phyloP scores from a whole-genome alignment of 768 basidiomycete genomes.

The Suillus plorans region DNA sequence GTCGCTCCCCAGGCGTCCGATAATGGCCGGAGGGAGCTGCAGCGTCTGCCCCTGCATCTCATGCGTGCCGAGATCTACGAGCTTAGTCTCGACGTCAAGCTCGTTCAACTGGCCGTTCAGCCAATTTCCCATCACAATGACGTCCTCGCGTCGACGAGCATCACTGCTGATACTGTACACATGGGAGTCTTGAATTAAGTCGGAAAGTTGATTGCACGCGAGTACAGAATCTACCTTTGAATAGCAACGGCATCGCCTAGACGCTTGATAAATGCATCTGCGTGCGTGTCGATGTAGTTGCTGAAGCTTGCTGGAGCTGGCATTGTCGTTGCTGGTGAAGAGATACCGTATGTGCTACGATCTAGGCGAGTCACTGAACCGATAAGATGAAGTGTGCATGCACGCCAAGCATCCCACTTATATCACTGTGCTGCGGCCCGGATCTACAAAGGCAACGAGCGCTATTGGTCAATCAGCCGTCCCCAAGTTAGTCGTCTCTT shows the following conservation, averaged over 20 bases:
- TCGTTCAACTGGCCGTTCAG: conserved; percentile 68
- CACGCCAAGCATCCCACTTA: not conserved
- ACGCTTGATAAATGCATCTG: conserved; percentile 72
- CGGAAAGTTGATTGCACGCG: conserved; percentile 2
- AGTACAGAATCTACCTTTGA: conserved; percentile 51
- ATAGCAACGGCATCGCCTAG: conserved; percentile 83
- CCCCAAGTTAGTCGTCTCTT: not conserved
- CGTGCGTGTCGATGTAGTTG: conserved; percentile 65
- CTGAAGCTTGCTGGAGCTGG: conserved; percentile 33
- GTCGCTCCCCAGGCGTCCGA: conserved; percentile 81
- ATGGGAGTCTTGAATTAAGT: conserved; percentile 3
- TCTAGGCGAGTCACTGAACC: not conserved
- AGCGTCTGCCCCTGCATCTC: conserved; percentile 68
- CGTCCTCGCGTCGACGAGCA: conserved; percentile 67
- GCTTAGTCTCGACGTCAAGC: conserved; percentile 77
- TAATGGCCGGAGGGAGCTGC: conserved; percentile 77
- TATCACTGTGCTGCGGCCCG: not conserved
- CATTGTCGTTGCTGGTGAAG: conserved; percentile 25
- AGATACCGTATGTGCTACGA: not conserved
- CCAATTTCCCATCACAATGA: conserved; percentile 85
- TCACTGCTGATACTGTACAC: conserved; percentile 65
- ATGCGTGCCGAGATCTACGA: conserved; percentile 78
- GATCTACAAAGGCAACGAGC: not conserved
- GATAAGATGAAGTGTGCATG: not conserved
- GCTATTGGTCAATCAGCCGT: not conserved